These are phyloP conservation scores for Mrakia blollopis DNA, from an alignment of 768 basidiomycete species.

Conservation along the genomic window DNA sequence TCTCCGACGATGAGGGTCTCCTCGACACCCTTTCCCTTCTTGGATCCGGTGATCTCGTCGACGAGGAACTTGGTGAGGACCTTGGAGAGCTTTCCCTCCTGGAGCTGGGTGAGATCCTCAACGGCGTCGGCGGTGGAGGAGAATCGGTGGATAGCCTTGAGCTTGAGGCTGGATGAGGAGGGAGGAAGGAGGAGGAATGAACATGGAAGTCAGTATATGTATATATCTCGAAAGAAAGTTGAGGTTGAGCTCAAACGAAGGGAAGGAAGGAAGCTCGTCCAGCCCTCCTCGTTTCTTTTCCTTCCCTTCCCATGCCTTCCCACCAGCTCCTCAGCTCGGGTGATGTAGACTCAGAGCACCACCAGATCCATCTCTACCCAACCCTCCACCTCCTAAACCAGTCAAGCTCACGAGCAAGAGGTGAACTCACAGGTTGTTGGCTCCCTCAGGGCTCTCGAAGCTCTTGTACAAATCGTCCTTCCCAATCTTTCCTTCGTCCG, in stretches of 20 bases:
- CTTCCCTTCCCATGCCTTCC: neutral
- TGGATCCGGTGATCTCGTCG: conserved; percentile 45
- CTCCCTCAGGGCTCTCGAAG: conserved; percentile 86
- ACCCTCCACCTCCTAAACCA: too few species aligned
- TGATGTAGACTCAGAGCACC: too few species aligned
- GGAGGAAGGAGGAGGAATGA: neutral
- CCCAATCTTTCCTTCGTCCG: conserved; percentile 67
- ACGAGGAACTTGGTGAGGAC: conserved; percentile 88
- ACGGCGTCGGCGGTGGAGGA: conserved; percentile 93
- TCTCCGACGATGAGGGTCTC: conserved; percentile 79
- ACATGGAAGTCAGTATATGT: neutral
- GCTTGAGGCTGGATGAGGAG: conserved; percentile 61
- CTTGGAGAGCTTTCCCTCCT: conserved; percentile 88
- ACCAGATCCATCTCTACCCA: neutral
- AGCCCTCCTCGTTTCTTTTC: neutral
- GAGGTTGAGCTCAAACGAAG: neutral
- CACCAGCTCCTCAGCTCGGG: neutral
- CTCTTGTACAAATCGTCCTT: conserved; percentile 83
- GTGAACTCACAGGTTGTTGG: conserved; percentile 75
- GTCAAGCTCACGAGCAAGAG: conserved; percentile 18
- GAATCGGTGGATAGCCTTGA: conserved; percentile 94
- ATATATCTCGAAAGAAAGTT: neutral
- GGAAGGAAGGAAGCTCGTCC: neutral
- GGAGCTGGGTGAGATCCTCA: conserved; percentile 89
- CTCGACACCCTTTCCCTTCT: conserved; percentile 70